These are phyloP conservation scores for Prinsepia uniflora DNA, from an alignment of 306 rosid genomes.

Conservation along the genomic window DNA sequence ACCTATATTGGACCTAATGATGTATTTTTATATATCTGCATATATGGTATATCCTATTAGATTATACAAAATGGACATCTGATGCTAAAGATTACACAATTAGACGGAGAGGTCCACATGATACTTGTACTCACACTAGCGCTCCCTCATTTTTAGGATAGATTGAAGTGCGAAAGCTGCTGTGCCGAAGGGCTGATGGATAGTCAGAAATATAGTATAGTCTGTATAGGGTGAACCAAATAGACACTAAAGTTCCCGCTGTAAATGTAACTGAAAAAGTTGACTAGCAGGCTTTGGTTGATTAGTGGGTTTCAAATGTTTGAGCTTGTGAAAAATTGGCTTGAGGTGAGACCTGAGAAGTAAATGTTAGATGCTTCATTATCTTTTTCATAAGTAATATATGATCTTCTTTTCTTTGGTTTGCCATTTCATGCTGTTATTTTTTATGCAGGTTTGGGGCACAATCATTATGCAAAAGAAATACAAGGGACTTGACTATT, in stretches of 20 bases:
- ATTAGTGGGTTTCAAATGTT: background rate
- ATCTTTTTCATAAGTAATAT: background rate
- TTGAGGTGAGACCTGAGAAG: background rate
- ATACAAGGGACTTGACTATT: conserved; percentile 69
- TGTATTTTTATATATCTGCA: background rate
- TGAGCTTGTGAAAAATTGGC: background rate
- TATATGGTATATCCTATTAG: background rate
- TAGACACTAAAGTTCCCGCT: background rate
- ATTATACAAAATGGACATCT: background rate
- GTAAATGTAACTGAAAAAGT: background rate
- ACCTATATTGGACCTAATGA: background rate
- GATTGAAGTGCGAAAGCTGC: background rate
- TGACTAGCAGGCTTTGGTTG: background rate
- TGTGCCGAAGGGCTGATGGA: background rate
- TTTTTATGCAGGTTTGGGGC: conserved; percentile 78
- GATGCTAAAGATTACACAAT: background rate
- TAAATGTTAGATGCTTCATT: background rate
- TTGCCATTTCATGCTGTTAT: conserved; percentile 19
- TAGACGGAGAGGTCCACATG: background rate
- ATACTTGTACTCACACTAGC: background rate
- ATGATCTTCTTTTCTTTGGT: background rate
- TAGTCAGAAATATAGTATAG: background rate
- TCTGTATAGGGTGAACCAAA: background rate
- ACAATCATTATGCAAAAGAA: conserved; percentile 87
- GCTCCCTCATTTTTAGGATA: background rate